phyloP scores from a whole-genome alignment of 208 protist genomes.

The Leishmania gerbilli region DNA sequence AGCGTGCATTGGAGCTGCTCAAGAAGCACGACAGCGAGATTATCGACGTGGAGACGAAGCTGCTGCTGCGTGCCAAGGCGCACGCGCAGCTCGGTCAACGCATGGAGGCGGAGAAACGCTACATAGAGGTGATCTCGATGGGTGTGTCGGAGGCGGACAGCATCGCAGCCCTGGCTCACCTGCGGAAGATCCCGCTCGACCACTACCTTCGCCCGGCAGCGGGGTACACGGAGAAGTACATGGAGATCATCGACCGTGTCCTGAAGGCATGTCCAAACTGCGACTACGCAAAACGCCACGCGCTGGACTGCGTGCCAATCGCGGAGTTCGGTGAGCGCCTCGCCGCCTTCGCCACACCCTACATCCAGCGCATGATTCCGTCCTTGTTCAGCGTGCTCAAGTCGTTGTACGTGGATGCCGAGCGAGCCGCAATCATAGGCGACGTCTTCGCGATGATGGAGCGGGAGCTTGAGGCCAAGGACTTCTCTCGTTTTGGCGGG shows the following conservation, averaged over 20 bases:
- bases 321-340: constrained; percentile 65
- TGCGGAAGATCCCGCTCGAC: constrained; percentile 83
- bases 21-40: constrained; percentile 78
- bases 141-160: constrained; percentile 75
- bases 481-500: constrained; percentile 71
- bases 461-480: constrained; percentile 47
- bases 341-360: constrained; percentile 48
- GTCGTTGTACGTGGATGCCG: constrained; percentile 84
- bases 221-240: constrained; percentile 57
- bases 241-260: constrained; percentile 73
- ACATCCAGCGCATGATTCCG: constrained; percentile 92
- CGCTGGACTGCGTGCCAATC: constrained; percentile 80
- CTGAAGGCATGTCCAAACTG: constrained; percentile 46
- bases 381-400: constrained; percentile 94
- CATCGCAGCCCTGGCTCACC: constrained; percentile 76
- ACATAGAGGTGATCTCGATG: constrained; percentile 70
- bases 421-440: constrained; percentile 76
- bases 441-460: constrained; percentile 73
- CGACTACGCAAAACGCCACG: constrained; percentile 66
- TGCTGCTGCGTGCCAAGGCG: constrained; percentile 62
- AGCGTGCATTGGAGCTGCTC: constrained; percentile 75
- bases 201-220: constrained; percentile 46
- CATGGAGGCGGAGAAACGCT: constrained; percentile 74
- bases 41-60: constrained; percentile 61
- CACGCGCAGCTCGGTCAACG: constrained; percentile 78